A percentile compares a stretch with the other conserved stretches of the same genome.
Conservation (phyloP, 2,329 filamentous ascomycete species). For the Cadophora luteo-olivacea region DNA sequence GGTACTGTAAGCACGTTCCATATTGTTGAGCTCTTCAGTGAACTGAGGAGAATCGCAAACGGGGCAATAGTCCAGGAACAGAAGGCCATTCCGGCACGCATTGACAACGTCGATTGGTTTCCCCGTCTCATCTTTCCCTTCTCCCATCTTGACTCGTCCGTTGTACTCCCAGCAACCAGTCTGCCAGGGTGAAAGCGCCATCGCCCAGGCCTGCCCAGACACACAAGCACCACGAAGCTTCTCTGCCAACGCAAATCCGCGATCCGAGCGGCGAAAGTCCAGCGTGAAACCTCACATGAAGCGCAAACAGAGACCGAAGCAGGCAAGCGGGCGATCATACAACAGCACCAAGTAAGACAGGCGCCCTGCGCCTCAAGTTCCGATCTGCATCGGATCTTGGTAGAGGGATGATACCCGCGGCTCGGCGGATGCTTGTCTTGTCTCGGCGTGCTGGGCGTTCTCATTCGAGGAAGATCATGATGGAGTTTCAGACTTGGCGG, state of each 20-base stretch:
- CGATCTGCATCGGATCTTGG: slow-evolving; percentile 20
- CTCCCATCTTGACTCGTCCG: slow-evolving; percentile 15
- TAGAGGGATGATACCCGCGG: slow-evolving; percentile 9
- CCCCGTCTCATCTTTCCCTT: slow-evolving; percentile 33
- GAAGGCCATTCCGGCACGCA: slow-evolving; percentile 18
- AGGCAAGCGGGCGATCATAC: slow-evolving; percentile 24
- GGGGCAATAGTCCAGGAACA: background rate
- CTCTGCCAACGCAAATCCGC: background rate
- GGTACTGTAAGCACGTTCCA: background rate
- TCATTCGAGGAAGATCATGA: slow-evolving; percentile 22
- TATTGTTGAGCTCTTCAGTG: no score
- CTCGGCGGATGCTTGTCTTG: slow-evolving; percentile 12
- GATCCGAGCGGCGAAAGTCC: background rate
- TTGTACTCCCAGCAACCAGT: background rate
- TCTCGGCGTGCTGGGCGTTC: background rate
- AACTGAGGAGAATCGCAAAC: background rate
- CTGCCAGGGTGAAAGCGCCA: background rate
- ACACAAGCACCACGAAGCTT: slow-evolving; percentile 21
- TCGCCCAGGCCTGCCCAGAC: background rate
- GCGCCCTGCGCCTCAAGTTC: background rate
- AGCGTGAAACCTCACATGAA: slow-evolving; percentile 7
- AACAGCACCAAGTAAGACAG: slow-evolving; percentile 2
- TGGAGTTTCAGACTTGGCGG: slow-evolving; percentile 15
- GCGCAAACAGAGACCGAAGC: background rate
- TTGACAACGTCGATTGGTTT: slow-evolving; percentile 33